phyloP scores from a whole-genome alignment of 2,329 filamentous ascomycete species.

The Xylaria sp. region DNA sequence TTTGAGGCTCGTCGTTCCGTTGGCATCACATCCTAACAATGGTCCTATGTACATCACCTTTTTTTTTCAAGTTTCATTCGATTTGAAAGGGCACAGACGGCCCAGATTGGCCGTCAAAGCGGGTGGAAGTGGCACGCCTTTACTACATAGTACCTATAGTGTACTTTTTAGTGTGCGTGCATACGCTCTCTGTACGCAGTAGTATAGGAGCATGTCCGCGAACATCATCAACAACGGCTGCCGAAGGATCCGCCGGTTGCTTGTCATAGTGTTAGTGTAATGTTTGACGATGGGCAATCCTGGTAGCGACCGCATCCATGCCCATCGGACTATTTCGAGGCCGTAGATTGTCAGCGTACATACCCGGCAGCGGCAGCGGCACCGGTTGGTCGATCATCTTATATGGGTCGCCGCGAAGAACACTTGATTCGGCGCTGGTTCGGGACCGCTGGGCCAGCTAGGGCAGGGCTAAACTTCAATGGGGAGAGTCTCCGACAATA shows the following conservation, averaged over 20 bases:
- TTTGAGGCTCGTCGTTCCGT: conserved; percentile 10
- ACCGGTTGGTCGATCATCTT: conserved; percentile 36
- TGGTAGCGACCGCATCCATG: conserved; percentile 32
- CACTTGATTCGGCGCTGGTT: conserved; percentile 19
- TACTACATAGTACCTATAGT: not conserved
- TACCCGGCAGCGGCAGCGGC: conserved; percentile 31
- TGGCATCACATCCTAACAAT: not conserved
- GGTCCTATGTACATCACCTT: conserved; percentile 10
- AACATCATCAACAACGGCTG: conserved; percentile 8
- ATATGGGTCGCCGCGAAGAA: conserved; percentile 21
- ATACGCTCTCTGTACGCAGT: too few species aligned
- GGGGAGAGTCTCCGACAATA: conserved; percentile 25
- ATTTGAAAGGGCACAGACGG: conserved; percentile 15
- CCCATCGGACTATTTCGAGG: conserved; percentile 26
- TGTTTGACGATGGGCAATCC: conserved; percentile 16
- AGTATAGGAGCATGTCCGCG: conserved; percentile 14
- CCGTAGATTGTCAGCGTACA: conserved; percentile 24
- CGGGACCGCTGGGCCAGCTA: conserved; percentile 15
- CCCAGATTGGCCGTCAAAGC: conserved; percentile 24
- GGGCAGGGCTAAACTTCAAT: conserved; percentile 20
- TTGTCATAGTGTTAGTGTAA: conserved; percentile 3
- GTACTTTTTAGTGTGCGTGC: not conserved
- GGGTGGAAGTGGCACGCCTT: conserved; percentile 7
- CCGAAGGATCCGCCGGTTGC: conserved; percentile 18
- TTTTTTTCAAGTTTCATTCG: conserved; percentile 18